Evolutionary conservation across 352 stramenopile genomes (phyloP), one percentile per base, ranked within the genome.

Genomic region (Phytophthora podocarpi): DNA sequence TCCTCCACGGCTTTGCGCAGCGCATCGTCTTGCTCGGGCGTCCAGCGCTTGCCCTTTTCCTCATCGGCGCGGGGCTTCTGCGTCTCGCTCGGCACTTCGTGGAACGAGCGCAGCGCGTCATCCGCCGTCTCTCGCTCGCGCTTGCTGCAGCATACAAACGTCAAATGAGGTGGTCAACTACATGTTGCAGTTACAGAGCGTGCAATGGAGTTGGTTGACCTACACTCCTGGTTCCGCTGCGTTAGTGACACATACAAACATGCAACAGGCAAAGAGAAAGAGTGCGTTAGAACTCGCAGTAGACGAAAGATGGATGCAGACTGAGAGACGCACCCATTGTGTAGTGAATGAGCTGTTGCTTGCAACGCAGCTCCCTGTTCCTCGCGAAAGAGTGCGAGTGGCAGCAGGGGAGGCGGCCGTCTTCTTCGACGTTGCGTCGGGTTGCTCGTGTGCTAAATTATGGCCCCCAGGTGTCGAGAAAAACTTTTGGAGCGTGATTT

Each of bases 1-100:
- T 89, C 77, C 1, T 92, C 75, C 8, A 95, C 85, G 1, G 84
- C 89, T 5, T 66, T 60, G 21, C 84, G 78, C 54, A 97, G 67
- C 47, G 77, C 80, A 0, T 95, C 81, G 27, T 96, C 87, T 76
- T 92, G 71, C 15, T 90, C 73, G 3, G 64, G 65, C 9, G 85
- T 92, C 85, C 85, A 94, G 26, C 82, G 82, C 48, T 87, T 86
- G 41, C 74, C 72, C 36, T 78, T 83, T 62, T 85, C 82, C 24
- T 79, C 79, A 3, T 70, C 60, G 1, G 64, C 76, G 37, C 79
- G 83, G 0, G 68, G 51, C 56, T 79, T 81, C 56, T 84, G 78
- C 32, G 78, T 50, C 12, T 90, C 73, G 41, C 80, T 87, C 16
- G 80, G 77, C 23, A 49, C 50, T 30, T 83, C 76, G 37, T 91